A percentile compares a stretch with the other conserved stretches of the same genome.
phyloP scores from a whole-genome alignment of 1,284 basidiomycete genomes.

The Athelia sp. region DNA sequence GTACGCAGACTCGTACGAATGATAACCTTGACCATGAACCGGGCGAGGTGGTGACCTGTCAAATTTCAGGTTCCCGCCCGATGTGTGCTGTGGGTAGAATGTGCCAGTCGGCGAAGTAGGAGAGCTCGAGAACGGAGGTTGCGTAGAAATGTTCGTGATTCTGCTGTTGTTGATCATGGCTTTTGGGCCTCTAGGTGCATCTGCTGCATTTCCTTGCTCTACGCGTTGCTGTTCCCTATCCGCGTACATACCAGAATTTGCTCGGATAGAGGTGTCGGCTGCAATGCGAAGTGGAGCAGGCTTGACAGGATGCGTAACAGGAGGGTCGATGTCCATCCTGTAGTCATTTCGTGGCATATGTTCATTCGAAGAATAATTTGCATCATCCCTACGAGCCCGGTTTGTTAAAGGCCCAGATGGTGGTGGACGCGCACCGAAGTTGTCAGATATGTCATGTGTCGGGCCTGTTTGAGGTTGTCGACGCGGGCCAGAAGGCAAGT shows the following conservation, averaged over 20 bases:
- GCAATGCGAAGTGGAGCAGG: background rate
- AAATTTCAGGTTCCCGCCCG: background rate
- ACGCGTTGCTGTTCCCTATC: background rate
- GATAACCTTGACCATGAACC: background rate
- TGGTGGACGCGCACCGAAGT: background rate
- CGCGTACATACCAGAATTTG: slow-evolving; percentile 1
- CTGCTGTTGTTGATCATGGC: background rate
- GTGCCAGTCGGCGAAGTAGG: background rate
- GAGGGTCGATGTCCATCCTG: background rate
- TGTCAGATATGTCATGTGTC: background rate
- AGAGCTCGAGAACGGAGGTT: background rate
- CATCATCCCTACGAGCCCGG: background rate
- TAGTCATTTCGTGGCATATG: background rate
- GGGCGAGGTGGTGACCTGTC: background rate
- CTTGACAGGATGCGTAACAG: background rate
- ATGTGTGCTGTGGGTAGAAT: background rate
- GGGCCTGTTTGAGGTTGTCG: background rate
- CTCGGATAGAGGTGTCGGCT: background rate
- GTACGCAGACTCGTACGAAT: background rate
- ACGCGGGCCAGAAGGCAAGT: slow-evolving; percentile 1
- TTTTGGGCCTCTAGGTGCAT: background rate
- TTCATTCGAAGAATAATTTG: background rate
- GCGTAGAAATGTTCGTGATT: background rate
- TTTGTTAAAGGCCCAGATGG: slow-evolving; percentile 1
- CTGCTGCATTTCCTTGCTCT: background rate